Conservation (phyloP, 768 basidiomycete genomes). For the Leccinum barrowsii region DNA sequence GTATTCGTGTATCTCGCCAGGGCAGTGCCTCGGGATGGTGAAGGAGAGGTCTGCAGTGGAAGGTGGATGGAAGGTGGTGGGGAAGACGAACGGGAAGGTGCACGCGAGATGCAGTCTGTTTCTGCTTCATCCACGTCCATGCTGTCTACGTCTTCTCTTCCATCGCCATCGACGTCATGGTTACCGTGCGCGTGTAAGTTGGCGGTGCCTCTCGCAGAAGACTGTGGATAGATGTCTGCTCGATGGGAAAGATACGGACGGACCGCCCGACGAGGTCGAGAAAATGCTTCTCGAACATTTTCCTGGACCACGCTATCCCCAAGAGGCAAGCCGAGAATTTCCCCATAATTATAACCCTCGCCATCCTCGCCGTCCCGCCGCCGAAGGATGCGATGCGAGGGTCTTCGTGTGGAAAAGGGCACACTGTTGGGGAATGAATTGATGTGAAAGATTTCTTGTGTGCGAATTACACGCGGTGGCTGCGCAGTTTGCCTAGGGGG, state of each 20-base stretch:
- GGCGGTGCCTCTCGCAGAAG: slow-evolving; percentile 12
- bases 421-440: slow-evolving; percentile 13
- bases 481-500: slow-evolving; percentile 16
- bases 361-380: slow-evolving; percentile 27
- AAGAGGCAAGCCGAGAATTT: slow-evolving; percentile 52
- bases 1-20: slow-evolving; percentile 17
- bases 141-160: slow-evolving; percentile 37
- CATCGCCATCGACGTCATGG: slow-evolving; percentile 24
- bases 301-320: slow-evolving; percentile 54
- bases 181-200: slow-evolving; percentile 14
- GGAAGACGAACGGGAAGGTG: slow-evolving; percentile 46
- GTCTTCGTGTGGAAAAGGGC: slow-evolving; percentile 17
- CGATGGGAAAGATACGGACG: slow-evolving; percentile 32
- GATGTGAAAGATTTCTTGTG: slow-evolving; percentile 54
- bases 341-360: slow-evolving; percentile 38
- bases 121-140: slow-evolving; percentile 50
- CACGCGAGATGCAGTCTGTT: slow-evolving; percentile 53
- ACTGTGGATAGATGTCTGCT: slow-evolving; percentile 23
- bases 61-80: slow-evolving; percentile 39
- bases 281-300: slow-evolving; percentile 54
- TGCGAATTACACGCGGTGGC: slow-evolving; percentile 41
- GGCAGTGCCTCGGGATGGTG: slow-evolving; percentile 18
- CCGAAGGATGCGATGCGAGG: slow-evolving; percentile 18
- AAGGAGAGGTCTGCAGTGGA: slow-evolving; percentile 25
- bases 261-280: slow-evolving; percentile 45